Base-by-base conservation (phyloP, 1,284 basidiomycete species). In the Tremellales sp. region DNA sequence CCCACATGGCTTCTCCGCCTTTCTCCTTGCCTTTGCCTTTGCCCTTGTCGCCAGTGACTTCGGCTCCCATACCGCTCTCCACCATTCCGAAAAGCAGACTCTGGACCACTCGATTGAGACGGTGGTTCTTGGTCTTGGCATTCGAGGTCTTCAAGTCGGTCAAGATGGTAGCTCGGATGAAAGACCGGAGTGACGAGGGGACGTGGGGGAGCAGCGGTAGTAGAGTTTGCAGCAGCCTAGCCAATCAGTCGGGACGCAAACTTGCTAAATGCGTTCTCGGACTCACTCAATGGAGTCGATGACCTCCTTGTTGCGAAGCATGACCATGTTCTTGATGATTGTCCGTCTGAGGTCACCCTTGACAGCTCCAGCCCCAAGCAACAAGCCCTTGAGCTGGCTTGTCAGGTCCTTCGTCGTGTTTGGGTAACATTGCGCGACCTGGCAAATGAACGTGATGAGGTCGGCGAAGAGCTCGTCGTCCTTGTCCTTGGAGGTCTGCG, bases 31-130 rank as follows among this genome's bases (percentile, higher is more conserved):
- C 62, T 46, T 66, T 76, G 56, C 37, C 70, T 53, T 81, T 79
- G 15, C 86, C 85, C 75, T 90, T 88, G 78, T 92, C 82, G 39
- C 88, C 85, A 33, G 83, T 64, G 12, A 89, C 82, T 61, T 89
- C 84, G 8, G 78, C 84, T 39, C 84, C 82, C 84, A 94, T 80
- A 12, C 90, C 91, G 29, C 84, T 82, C 72, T 97, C 92, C 6
- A 98, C 85, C 88, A 98, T 97, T 45, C 83, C 82, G 70, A 98
- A 98, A 25, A 98, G 79, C 79, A 98, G 86, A 8, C 91, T 87
- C 72, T 99, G 96, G 0, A 99, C 91, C 19, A 92, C 87, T 35
- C 90, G 84, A 70, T 99, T 99, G 25, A 98, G 83, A 64, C 93
- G 92, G 76, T 97, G 92, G 65, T 97, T 96, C 72, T 90, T 92